phyloP scores from a whole-genome alignment of 2,329 filamentous ascomycete species.

The Phoma sp. region DNA sequence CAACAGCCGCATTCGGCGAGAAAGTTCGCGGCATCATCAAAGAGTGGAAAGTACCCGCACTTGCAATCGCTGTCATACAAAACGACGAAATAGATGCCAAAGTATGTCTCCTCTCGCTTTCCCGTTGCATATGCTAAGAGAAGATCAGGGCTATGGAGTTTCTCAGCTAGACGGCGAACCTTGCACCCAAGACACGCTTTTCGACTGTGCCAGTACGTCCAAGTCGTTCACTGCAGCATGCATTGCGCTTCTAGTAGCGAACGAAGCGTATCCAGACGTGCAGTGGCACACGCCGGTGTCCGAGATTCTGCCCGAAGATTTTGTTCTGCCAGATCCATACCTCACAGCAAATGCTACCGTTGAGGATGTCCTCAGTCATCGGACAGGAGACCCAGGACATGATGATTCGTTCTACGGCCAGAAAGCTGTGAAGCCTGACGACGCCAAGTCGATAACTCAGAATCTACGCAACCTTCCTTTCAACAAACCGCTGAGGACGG shows the following conservation, averaged over 20 bases:
- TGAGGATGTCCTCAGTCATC: constrained; percentile 62
- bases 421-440: constrained; percentile 15
- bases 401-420: constrained; percentile 21
- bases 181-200: constrained; percentile 55
- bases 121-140: constrained; percentile 22
- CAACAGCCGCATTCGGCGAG: neutral
- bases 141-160: constrained; percentile 39
- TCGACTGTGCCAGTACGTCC: constrained; percentile 62
- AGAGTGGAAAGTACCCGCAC: constrained; percentile 57
- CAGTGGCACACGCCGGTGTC: constrained; percentile 59
- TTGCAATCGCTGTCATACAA: constrained; percentile 58
- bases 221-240: constrained; percentile 62
- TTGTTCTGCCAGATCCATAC: constrained; percentile 56
- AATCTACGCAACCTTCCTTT: constrained; percentile 54
- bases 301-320: constrained; percentile 59
- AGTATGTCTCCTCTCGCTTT: constrained; percentile 23
- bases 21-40: constrained; percentile 41
- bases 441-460: constrained; percentile 20
- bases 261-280: constrained; percentile 46
- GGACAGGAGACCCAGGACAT: constrained; percentile 56
- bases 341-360: constrained; percentile 59
- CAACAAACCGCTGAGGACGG: constrained; percentile 50
- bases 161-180: constrained; percentile 40
- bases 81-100: constrained; percentile 51
- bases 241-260: constrained; percentile 58